Base-by-base conservation (phyloP, 768 basidiomycete genomes). In the Podaxis pistillaris region DNA sequence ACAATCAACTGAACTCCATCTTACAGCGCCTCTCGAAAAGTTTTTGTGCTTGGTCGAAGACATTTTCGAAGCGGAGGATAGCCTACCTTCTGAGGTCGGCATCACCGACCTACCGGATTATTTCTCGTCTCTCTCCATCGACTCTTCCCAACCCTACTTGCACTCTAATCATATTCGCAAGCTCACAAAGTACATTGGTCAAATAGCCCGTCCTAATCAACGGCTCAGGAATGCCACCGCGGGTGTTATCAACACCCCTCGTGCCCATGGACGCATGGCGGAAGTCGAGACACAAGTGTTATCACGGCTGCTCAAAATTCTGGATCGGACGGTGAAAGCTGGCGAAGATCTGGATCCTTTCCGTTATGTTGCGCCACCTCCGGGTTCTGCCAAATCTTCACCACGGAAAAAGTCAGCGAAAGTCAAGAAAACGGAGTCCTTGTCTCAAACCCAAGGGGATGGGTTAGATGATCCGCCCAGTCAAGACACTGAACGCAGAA, bases 51-150 rank as follows among this genome's bases (percentile, higher is more conserved):
- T 93, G 17, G 77, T 96, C 0, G 92, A 94, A 65, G 94, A 96
- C 58, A 82, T 97, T 15, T 91, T 96, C 66, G 91, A 94, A 68
- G 91, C 93, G 0, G 93, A 98, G 71, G 96, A 86, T 60, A 66
- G 69, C 13, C 62, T 78, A 3, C 73, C 75, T 6, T 64, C 73
- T 24, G 75, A 76, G 36, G 60, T 71, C 60, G 88, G 91, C 65
- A 87, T 90, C 0, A 88, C 92, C 67, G 94, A 86, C 56, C 76
- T 93, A 12, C 78, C 86, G 68, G 83, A 87, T 7, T 89, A 79
- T 70, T 94, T 87, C 73, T 94, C 86, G 24, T 76, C 76, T 6
- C 75, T 83, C 33, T 90, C 86, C 0, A 67, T 73, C 24, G 88
- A 92, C 62, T 73, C 76, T 54, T 76, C 85, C 4, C 79, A 79